Base-by-base conservation (phyloP, 805 yeast species). In the Vanderwaltozyma yarrowii region DNA sequence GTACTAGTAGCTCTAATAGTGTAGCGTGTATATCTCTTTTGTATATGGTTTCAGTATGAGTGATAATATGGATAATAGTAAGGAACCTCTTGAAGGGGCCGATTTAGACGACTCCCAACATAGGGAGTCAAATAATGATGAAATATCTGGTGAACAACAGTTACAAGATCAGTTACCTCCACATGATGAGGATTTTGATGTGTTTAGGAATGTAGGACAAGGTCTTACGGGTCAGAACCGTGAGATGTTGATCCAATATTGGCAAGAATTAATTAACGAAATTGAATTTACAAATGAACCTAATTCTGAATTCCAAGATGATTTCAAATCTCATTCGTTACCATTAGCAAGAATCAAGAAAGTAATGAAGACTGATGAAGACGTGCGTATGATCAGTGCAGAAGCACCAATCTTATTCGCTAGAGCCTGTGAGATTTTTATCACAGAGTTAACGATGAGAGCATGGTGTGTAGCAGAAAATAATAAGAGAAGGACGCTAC, bases 381-480 rank as follows among this genome's bases (percentile, higher is more conserved):
- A 89, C 46, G 97, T 92, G 29, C 75, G 87, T 46, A 92, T 92
- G 99, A 92, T 92, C 40, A 78, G 92, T 45, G 97, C 98, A 2
- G 99, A 92, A 64, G 97, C 97, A 1, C 98, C 99, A 2, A 87
- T 92, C 25, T 63, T 92, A 43, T 92, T 92, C 65, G 97, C 98
- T 33, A 92, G 92, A 60, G 97, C 97, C 1, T 92, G 98, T 62
- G 99, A 92, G 58, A 79, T 92, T 26, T 92, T 92, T 62, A 89
- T 92, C 49, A 88, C 98, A 1, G 99, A 92, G 59, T 67, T 92
- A 39, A 88, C 99, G 12, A 88, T 92, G 96, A 71, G 99, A 41
- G 96, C 98, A 7, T 92, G 98, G 98, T 86, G 92, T 44, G 96
- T 88, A 52, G 96, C 97, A 3, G 97, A 92, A 60, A 96, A 86